Conservation (phyloP, 73 alveolate genomes). For the Paramecium caudatum region DNA sequence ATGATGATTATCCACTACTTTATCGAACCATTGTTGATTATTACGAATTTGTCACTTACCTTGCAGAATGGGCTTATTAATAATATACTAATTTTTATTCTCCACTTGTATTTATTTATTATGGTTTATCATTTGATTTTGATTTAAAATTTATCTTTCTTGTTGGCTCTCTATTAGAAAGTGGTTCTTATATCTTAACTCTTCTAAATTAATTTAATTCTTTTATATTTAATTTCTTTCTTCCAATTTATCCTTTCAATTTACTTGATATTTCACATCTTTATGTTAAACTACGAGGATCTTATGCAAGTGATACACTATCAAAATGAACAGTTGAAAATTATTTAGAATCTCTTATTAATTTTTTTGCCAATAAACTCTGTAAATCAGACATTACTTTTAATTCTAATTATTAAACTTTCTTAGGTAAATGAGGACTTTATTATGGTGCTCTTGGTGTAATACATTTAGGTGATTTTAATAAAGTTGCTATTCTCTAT, state of each 20-base stretch:
- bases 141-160: constrained; percentile 51
- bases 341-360: constrained; percentile 11
- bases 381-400: constrained; percentile 65
- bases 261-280: constrained; percentile 44
- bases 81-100: constrained; percentile 45
- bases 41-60: constrained; percentile 18
- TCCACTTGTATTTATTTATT: constrained; percentile 51
- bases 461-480: constrained; percentile 47
- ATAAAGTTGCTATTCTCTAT: constrained; percentile 16
- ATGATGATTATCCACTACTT: constrained; percentile 49
- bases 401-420: constrained; percentile 49
- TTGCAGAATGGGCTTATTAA: constrained; percentile 62
- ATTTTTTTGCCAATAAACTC: constrained; percentile 1
- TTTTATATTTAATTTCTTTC: constrained; percentile 3
- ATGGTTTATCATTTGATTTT: constrained; percentile 53
- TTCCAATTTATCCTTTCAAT: neutral
- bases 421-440: constrained; percentile 52
- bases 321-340: constrained; percentile 33
- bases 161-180: constrained; percentile 47
- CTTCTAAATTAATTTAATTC: constrained; percentile 41
- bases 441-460: constrained; percentile 24
- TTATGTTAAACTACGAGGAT: constrained; percentile 42
- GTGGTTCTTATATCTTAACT: constrained; percentile 43
- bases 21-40: constrained; percentile 24
- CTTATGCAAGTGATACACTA: constrained; percentile 5